phyloP scores from a whole-genome alignment of 495 filamentous ascomycete species.

The Xylaria nigripes region DNA sequence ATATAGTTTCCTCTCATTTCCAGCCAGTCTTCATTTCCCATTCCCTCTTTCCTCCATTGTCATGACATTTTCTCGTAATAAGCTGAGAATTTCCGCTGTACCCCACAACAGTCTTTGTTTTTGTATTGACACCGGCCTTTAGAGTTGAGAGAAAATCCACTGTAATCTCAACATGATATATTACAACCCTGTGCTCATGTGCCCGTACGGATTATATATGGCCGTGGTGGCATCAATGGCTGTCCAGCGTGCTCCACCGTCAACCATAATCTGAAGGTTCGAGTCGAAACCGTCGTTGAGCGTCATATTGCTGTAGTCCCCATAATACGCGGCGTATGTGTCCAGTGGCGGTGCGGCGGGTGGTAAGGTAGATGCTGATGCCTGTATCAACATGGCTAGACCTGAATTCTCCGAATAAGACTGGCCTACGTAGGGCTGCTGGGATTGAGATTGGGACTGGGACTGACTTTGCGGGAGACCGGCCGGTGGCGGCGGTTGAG shows the following conservation, averaged over 20 bases:
- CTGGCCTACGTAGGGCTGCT: constrained; percentile 12
- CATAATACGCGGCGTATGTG: constrained; percentile 17
- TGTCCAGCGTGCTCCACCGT: constrained; percentile 22
- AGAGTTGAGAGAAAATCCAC: too few relatives aligned
- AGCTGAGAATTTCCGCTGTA: too few relatives aligned
- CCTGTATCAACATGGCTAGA: constrained; percentile 17
- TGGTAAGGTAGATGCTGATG: constrained; percentile 13
- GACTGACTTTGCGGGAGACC: neutral
- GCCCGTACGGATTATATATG: constrained; percentile 18
- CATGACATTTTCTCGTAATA: neutral
- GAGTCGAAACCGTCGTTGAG: constrained; percentile 29
- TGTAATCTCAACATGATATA: too few relatives aligned
- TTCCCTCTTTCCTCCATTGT: neutral
- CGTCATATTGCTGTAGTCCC: constrained; percentile 14
- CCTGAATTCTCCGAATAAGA: constrained; percentile 11
- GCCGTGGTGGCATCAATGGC: constrained; percentile 14
- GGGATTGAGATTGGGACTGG: constrained; percentile 7
- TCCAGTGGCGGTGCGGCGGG: constrained; percentile 10
- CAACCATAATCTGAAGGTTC: constrained; percentile 26
- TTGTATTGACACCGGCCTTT: too few relatives aligned
- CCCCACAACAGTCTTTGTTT: too few relatives aligned
- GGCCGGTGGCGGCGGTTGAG: constrained; percentile 2
- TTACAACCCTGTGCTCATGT: constrained; percentile 7
- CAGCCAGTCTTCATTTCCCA: too few relatives aligned
- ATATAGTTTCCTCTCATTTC: too few relatives aligned